Base-by-base conservation (phyloP, 1,284 basidiomycete genomes). In the Leccinum griseonigrum region DNA sequence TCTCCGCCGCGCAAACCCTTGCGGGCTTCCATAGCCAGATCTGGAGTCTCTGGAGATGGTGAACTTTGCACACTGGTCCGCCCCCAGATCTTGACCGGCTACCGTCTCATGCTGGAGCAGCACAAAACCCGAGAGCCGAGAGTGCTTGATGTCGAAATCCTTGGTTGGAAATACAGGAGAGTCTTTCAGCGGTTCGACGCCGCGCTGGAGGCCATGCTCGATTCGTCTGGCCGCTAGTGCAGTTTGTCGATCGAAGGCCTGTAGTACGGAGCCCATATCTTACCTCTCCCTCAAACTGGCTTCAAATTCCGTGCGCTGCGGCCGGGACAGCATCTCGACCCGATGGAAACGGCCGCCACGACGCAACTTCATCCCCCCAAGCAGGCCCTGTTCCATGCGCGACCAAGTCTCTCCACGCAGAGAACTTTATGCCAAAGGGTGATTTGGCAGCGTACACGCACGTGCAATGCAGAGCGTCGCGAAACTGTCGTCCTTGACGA, bases 121-220 rank as follows among this genome's bases (percentile, higher is more conserved):
- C 72, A 71, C 61, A 69, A 66, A 56, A 56, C 60, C 13, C 62
- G 71, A 26, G 73, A 63, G 10, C 60, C 69, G 11, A 63, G 71
- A 55, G 57, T 60, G 7, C 71, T 72, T 14, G 71, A 72, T n/a
- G 50, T 72, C 52, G 70, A 74, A 26, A 60, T 72, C 1, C 64
- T 60, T 50, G 72, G 70, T 13, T 72, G 71, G 71, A 72, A 61
- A 56, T 71, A 72, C 38, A 74, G 71, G 56, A 62, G 60, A 18
- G 72, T 73, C 6, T 73, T 74, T 48, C 74, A 73, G 50, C 61
- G 71, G 4, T 74, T 75, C 46, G 73, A 75, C 31, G 40, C 57
- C 34, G 69, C 68, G 40, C 60, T 72, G 29, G 71, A 70, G 57
- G 59, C 51, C 36, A 67, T 72, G 51, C 71, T 72, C 13, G 67